phyloP scores from a whole-genome alignment of 352 stramenopile genomes.

The Pythium aristosporum region DNA sequence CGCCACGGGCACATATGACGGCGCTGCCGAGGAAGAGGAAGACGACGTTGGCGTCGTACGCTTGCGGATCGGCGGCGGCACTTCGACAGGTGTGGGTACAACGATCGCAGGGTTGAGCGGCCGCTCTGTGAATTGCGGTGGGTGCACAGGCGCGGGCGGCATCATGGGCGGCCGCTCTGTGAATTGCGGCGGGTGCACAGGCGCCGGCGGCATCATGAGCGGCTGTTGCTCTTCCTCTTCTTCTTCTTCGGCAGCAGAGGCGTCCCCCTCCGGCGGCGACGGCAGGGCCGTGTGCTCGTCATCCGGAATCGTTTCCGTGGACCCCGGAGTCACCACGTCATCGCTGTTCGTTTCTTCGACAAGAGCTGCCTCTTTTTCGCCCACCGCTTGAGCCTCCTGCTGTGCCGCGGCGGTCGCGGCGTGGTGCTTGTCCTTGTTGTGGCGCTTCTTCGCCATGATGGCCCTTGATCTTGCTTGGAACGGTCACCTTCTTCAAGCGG shows the following conservation, averaged over 20 bases:
- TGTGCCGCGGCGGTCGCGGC: neutral
- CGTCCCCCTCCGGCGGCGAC: neutral
- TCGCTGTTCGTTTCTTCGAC: neutral
- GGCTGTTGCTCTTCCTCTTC: neutral
- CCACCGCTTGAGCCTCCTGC: neutral
- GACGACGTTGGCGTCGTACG: constrained; percentile 16
- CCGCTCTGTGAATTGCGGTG: constrained; percentile 17
- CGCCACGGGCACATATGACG: constrained; percentile 16
- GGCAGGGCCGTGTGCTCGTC: constrained; percentile 10
- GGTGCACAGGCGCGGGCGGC: constrained; percentile 11
- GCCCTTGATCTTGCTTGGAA: constrained; percentile 10
- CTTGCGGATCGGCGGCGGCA: constrained; percentile 18
- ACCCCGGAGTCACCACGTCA: neutral
- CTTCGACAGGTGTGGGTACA: constrained; percentile 12
- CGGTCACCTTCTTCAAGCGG: constrained; percentile 7
- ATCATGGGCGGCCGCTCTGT: constrained; percentile 5
- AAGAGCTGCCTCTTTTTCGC: neutral
- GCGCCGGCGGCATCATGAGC: constrained; percentile 3
- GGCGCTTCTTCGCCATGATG: constrained; percentile 32
- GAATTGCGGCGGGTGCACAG: constrained; percentile 21
- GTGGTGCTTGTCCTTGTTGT: constrained; percentile 19
- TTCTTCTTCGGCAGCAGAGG: neutral
- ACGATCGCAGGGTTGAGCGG: constrained; percentile 22
- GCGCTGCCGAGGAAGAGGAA: neutral
- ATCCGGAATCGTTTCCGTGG: neutral